phyloP scores from a whole-genome alignment of 257 asterid species.

The Fraxinus cuspidata region DNA sequence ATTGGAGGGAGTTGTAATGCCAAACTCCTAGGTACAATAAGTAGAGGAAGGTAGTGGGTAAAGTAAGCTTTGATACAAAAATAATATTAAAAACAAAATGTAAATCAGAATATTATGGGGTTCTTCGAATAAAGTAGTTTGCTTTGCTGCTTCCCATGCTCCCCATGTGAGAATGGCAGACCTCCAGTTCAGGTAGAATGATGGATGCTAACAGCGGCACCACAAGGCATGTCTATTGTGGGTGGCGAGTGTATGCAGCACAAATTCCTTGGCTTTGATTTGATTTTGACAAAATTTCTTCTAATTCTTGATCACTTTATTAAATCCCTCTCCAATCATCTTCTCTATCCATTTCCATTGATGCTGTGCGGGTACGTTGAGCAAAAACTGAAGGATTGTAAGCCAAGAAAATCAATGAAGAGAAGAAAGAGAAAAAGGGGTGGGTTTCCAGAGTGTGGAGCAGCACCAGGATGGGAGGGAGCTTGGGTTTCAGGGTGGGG shows the following conservation, averaged over 20 bases:
- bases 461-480: background rate
- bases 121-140: background rate
- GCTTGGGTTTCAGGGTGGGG: background rate
- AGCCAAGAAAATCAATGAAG: background rate
- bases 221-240: background rate
- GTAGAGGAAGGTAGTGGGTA: background rate
- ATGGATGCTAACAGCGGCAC: background rate
- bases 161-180: background rate
- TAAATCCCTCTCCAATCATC: background rate
- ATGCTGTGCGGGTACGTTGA: background rate
- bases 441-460: background rate
- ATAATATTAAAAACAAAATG: background rate
- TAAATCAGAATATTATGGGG: background rate
- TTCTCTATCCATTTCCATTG: background rate
- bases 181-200: background rate
- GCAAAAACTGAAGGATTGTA: background rate
- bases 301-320: background rate
- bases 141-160: background rate
- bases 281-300: background rate
- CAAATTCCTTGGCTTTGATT: background rate
- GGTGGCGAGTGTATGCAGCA: background rate
- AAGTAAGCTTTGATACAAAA: background rate
- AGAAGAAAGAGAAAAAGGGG: background rate
- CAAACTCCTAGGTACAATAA: background rate
- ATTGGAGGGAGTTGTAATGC: background rate